Evolutionary conservation across 768 basidiomycete genomes (phyloP).

Genomic region (Kwoniella sp.): DNA sequence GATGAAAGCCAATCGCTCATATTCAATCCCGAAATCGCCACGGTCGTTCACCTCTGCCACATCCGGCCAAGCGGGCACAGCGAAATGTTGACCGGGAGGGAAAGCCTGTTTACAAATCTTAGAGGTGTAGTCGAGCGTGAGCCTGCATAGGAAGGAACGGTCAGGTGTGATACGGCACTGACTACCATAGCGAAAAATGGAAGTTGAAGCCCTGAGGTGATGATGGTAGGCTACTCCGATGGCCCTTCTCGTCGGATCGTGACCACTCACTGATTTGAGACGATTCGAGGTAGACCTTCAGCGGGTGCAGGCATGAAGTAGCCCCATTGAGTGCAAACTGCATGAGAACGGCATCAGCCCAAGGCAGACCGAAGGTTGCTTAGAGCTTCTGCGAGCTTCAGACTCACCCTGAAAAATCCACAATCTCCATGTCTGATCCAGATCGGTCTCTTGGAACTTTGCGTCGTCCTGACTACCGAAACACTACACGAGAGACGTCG

Average conservation of each 20-base stretch:
- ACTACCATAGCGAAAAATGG: too few relatives aligned
- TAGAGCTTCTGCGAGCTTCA: background rate
- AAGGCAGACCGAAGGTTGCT: background rate
- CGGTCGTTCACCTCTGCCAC: conserved; percentile 78
- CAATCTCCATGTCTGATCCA: conserved; percentile 76
- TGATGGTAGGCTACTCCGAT: too few relatives aligned
- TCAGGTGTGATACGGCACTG: too few relatives aligned
- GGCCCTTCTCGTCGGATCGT: too few relatives aligned
- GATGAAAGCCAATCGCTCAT: conserved; percentile 81
- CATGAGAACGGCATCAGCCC: background rate
- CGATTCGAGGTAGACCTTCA: conserved; percentile 67
- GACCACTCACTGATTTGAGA: conserved; percentile 62
- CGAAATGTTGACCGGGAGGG: conserved; percentile 72
- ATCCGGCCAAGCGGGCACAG: conserved; percentile 73
- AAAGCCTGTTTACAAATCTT: conserved; percentile 69
- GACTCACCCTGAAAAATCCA: conserved; percentile 78
- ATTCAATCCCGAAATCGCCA: conserved; percentile 80
- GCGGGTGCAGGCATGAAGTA: conserved; percentile 73
- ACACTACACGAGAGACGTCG: conserved; percentile 62
- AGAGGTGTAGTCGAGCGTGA: conserved; percentile 72
- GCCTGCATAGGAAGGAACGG: conserved; percentile 12
- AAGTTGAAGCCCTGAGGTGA: conserved; percentile 54
- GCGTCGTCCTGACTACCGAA: conserved; percentile 79
- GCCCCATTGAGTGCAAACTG: conserved; percentile 88
- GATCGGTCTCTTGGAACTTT: conserved; percentile 65